Evolutionary conservation across 768 basidiomycete genomes (phyloP).

Genomic region (Calocybe gangraenosa): DNA sequence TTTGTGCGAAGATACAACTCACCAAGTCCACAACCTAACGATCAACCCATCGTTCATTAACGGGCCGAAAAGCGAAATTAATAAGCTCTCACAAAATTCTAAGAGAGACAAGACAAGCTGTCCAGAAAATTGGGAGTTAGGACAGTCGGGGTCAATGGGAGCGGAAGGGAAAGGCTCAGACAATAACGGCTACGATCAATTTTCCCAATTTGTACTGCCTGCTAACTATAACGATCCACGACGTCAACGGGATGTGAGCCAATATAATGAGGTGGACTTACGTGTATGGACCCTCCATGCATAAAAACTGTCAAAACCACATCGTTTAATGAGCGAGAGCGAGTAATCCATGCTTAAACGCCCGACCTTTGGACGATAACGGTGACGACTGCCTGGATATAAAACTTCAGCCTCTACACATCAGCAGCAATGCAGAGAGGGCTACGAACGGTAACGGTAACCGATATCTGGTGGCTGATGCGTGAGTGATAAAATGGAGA

Average conservation of each 20-base stretch:
- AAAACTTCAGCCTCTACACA: no score
- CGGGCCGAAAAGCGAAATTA: not conserved
- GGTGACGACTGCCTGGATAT: not conserved
- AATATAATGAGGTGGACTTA: not conserved
- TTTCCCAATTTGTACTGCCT: not conserved
- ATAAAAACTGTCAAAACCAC: not conserved
- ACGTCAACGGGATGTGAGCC: not conserved
- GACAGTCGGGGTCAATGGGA: not conserved
- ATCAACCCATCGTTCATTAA: not conserved
- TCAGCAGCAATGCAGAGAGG: not conserved
- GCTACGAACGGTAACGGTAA: not conserved
- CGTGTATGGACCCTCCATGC: not conserved
- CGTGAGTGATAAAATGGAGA: not conserved
- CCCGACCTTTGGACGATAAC: not conserved
- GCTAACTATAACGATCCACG: not conserved
- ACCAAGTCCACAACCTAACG: not conserved
- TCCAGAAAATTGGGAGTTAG: not conserved
- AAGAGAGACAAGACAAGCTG: not conserved
- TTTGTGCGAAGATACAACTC: not conserved
- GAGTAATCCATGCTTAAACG: no score
- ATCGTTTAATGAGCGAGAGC: no score
- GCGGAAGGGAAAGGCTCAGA: not conserved
- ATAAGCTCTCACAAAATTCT: not conserved
- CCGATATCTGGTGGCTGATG: not conserved
- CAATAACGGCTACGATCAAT: not conserved